phyloP scores from a whole-genome alignment of 257 asterid genomes.

The Paraleonurus japonicus region DNA sequence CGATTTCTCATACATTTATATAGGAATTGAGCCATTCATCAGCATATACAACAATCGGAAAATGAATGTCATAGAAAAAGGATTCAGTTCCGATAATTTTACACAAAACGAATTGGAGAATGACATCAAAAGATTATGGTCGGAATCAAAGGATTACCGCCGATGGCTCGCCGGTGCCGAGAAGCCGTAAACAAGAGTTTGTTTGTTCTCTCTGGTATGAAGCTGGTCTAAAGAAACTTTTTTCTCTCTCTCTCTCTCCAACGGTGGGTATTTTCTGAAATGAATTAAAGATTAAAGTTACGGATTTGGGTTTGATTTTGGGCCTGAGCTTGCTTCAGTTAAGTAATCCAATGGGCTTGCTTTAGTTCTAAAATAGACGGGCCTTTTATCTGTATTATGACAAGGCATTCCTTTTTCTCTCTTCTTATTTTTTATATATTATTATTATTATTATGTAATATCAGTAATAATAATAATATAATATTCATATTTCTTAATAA shows the following conservation, averaged over 20 bases:
- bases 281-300: background rate
- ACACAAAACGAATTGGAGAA: background rate
- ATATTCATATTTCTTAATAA: too few species aligned
- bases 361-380: background rate
- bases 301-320: background rate
- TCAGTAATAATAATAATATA: too few species aligned
- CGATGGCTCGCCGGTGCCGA: background rate
- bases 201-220: background rate
- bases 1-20: background rate
- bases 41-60: background rate
- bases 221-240: background rate
- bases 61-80: background rate
- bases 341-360: background rate
- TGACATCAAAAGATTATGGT: background rate
- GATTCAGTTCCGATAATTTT: background rate
- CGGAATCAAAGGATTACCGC: background rate
- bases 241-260: background rate
- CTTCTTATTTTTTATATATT: too few species aligned
- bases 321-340: background rate
- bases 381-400: background rate
- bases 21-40: background rate
- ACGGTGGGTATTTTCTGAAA: background rate
- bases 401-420: too few species aligned
- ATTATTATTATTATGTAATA: too few species aligned
- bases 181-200: background rate